A percentile compares a stretch with the other conserved stretches of the same genome.
phyloP scores from a whole-genome alignment of 495 filamentous ascomycete genomes.

The Annulohypoxylon maeteangense region DNA sequence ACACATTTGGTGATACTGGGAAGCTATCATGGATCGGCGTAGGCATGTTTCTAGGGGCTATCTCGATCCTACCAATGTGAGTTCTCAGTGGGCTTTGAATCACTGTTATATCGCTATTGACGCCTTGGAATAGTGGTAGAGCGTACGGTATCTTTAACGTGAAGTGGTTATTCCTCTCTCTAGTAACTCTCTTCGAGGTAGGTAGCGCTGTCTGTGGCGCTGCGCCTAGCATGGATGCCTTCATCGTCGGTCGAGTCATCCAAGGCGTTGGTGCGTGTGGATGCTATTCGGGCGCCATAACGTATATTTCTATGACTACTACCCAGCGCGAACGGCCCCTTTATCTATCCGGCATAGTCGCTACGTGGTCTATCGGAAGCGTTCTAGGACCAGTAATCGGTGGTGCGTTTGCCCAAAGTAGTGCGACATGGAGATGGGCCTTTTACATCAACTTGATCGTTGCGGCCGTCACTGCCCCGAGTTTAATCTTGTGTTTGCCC shows the following conservation, averaged over 20 bases:
- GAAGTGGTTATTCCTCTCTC: conserved; percentile 20
- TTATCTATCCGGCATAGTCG: conserved; percentile 54
- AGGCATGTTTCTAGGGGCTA: too few species aligned
- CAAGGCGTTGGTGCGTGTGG: conserved; percentile 54
- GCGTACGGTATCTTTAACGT: too few species aligned
- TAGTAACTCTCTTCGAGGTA: conserved; percentile 60
- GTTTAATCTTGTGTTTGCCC: conserved; percentile 58
- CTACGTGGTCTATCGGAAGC: conserved; percentile 59
- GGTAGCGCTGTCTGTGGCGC: conserved; percentile 64
- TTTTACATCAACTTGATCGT: conserved; percentile 78
- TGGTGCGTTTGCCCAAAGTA: conserved; percentile 65
- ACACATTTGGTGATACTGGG: too few species aligned
- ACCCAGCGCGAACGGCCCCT: conserved; percentile 53
- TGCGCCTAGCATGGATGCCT: conserved; percentile 57
- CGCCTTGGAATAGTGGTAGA: too few species aligned
- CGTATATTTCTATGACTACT: conserved; percentile 53
- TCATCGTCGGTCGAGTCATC: conserved; percentile 61
- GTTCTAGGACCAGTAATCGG: conserved; percentile 69
- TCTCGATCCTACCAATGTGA: too few species aligned
- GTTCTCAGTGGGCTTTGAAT: too few species aligned
- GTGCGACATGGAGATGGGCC: conserved; percentile 67
- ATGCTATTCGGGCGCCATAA: conserved; percentile 60
- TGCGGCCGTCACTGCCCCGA: conserved; percentile 64
- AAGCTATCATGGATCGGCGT: too few species aligned
- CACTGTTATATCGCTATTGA: too few species aligned